phyloP scores from a whole-genome alignment of 164 flowering plant genomes.

The Vitis labrusca region DNA sequence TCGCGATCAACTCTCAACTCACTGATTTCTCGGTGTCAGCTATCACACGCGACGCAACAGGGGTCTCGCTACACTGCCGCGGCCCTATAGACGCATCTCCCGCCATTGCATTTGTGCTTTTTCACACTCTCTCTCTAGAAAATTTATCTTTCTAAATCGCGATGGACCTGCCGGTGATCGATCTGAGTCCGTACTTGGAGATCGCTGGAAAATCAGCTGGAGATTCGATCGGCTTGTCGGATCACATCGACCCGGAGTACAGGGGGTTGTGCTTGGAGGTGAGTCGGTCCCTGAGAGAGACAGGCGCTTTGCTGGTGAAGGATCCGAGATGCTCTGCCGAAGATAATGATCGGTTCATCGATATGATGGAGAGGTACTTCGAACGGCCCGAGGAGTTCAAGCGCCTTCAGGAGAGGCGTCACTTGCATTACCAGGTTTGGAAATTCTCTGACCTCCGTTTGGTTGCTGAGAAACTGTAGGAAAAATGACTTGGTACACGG shows the following conservation, averaged over 20 bases:
- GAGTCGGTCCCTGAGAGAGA: constrained; percentile 68
- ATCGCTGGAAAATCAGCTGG: constrained; percentile 7
- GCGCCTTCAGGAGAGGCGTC: constrained; percentile 74
- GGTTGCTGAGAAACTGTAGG: neutral
- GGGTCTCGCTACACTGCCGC: too few relatives aligned
- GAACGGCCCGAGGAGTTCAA: constrained; percentile 67
- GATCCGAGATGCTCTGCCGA: constrained; percentile 86
- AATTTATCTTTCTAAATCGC: neutral
- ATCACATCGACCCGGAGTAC: constrained; percentile 21
- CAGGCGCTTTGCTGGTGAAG: constrained; percentile 87
- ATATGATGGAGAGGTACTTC: constrained; percentile 96
- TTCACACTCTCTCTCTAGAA: neutral
- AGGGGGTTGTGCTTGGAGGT: constrained; percentile 59
- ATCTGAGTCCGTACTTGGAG: constrained; percentile 55
- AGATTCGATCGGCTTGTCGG: neutral
- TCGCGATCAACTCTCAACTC: too few relatives aligned
- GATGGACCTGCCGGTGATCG: constrained; percentile 68
- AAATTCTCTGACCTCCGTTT: neutral
- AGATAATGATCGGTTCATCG: constrained; percentile 90
- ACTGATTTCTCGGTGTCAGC: too few relatives aligned
- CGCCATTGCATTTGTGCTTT: too few relatives aligned
- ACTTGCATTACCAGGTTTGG: constrained; percentile 87
- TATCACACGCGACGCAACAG: too few relatives aligned
- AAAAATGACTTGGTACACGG: neutral
- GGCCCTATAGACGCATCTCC: too few relatives aligned